phyloP scores from a whole-genome alignment of 2,329 filamentous ascomycete genomes.

The Waltergamsia citrina region DNA sequence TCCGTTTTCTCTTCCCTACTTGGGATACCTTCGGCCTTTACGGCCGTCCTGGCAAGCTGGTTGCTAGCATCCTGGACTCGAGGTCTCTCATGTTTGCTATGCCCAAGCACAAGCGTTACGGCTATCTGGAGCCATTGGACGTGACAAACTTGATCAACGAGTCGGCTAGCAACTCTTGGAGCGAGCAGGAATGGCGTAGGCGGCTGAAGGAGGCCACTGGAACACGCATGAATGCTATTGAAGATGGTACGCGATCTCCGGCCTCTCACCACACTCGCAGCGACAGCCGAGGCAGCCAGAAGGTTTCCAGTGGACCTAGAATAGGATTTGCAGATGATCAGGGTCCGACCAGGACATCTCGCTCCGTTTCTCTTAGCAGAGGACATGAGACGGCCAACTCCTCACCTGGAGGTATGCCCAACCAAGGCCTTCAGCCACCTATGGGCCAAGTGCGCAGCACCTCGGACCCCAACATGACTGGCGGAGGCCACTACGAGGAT shows the following conservation, averaged over 20 bases:
- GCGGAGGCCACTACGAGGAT: conserved; percentile 7
- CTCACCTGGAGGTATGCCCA: not conserved
- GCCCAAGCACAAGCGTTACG: conserved; percentile 78
- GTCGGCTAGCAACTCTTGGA: conserved; percentile 68
- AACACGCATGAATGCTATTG: conserved; percentile 60
- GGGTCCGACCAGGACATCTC: conserved; percentile 37
- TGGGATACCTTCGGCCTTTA: conserved; percentile 92
- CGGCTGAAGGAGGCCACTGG: conserved; percentile 82
- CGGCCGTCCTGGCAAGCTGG: conserved; percentile 75
- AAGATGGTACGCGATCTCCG: conserved; percentile 30
- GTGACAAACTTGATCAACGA: conserved; percentile 72
- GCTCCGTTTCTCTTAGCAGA: conserved; percentile 39
- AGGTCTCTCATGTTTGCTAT: conserved; percentile 97
- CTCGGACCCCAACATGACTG: conserved; percentile 29
- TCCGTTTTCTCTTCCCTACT: conserved; percentile 84
- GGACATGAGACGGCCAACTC: conserved; percentile 12
- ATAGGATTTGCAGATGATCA: conserved; percentile 51
- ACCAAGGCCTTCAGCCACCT: conserved; percentile 14
- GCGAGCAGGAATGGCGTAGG: conserved; percentile 81
- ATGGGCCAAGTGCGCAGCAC: conserved; percentile 34
- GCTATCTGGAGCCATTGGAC: conserved; percentile 83
- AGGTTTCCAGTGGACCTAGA: conserved; percentile 17
- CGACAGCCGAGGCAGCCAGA: conserved; percentile 44
- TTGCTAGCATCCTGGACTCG: conserved; percentile 78
- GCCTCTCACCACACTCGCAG: conserved; percentile 34